phyloP scores from a whole-genome alignment of 441 rosid genomes.

The Erodium moschatum region DNA sequence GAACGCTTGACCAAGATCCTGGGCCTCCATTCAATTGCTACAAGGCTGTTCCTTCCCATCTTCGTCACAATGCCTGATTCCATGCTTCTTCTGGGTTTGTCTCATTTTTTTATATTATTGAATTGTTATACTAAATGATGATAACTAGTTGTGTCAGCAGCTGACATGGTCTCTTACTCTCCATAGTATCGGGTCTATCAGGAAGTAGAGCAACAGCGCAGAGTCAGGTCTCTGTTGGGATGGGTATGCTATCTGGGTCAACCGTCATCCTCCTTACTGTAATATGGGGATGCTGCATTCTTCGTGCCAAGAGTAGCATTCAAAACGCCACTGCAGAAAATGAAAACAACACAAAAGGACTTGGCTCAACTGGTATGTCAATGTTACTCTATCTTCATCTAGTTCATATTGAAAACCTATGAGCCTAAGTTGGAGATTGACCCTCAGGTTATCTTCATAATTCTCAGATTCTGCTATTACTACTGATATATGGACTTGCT shows the following conservation, averaged over 20 bases:
- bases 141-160: not conserved
- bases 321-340: constrained; percentile 38
- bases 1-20: constrained; percentile 81
- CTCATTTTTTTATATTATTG: not conserved
- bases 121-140: too few relatives aligned
- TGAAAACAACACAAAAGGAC: constrained; percentile 40
- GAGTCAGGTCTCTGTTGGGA: constrained; percentile 82
- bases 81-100: constrained; percentile 78
- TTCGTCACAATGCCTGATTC: constrained; percentile 96
- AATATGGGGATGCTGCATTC: constrained; percentile 79
- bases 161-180: not conserved
- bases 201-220: constrained; percentile 68
- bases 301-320: constrained; percentile 76
- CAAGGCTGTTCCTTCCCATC: constrained; percentile 74
- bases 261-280: constrained; percentile 84
- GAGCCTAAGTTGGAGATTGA: too few relatives aligned
- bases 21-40: constrained; percentile 66
- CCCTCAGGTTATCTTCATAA: not conserved
- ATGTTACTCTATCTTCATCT: too few relatives aligned
- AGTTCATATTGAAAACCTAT: too few relatives aligned
- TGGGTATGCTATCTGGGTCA: constrained; percentile 95
- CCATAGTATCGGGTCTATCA: constrained; percentile 79
- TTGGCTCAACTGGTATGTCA: constrained; percentile 46
- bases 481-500: constrained; percentile 10
- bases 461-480: constrained; percentile 2